Evolutionary conservation across 345 rosid species (phyloP), one percentile per base, ranked within the genome.

Genomic region (Punica granatum): DNA sequence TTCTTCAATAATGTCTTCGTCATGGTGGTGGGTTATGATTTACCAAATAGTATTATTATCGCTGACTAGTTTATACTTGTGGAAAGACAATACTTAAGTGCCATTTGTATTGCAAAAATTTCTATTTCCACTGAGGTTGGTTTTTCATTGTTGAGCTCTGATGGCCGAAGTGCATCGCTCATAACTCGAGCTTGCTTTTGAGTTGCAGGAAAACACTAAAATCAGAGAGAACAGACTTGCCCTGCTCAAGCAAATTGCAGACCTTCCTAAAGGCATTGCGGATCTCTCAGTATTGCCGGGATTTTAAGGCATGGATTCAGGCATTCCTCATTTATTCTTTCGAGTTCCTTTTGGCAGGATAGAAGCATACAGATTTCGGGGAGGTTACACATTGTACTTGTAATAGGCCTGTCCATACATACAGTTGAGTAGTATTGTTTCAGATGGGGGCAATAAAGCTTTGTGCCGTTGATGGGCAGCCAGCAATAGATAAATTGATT

Each of bases 1-100:
- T 93, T 93, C 79, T 93, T 93, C 80, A 78, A 90, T 75, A 71
- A 86, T 71, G 97, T 90, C 66, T 90, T 93, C 26, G 97, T 93
- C 70, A 93, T 93, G 98, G 98, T 90, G 98, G 98, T 90, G 81
- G 37, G 98, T 82, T 72, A 11, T 70, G 71, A 46, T 21, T 1
- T 28, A 30, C 6, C 23, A 32, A 7, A 43, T 36, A 34, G 26
- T 51, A 21, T 42, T 60, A 23, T 37, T 60, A 43, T 69, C 44
- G 18, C 42, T 37, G 7, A 25, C 46, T 15, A 0, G 7, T 64
- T 6, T 19, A 42, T 18, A 31, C 35, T 43, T 33, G 12, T 26
- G 32, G 67, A 23, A 48, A 37, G 7, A 30, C 60, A 2, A 61
- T 15, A 3, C 32, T 69, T 23, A 16, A 7, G 35, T 34, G n/a